phyloP scores from a whole-genome alignment of 2,329 filamentous ascomycete genomes.

The Hypoxylon sp. region DNA sequence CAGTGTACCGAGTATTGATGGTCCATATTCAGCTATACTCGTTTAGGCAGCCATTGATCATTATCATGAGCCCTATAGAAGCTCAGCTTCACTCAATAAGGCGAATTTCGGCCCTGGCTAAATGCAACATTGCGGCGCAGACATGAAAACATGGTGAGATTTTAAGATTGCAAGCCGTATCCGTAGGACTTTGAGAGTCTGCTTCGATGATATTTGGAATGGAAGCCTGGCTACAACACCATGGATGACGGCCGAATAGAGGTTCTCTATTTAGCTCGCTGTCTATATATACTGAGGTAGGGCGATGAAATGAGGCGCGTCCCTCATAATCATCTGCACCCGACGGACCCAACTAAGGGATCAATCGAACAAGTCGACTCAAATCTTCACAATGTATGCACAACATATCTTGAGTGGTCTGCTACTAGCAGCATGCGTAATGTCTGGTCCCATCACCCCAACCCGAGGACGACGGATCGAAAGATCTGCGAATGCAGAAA shows the following conservation, averaged over 20 bases:
- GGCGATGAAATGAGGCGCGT: background rate
- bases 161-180: slow-evolving; percentile 14
- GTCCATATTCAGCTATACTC: background rate
- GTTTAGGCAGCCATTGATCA: slow-evolving; percentile 9
- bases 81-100: background rate
- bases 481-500: background rate
- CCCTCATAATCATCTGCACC: too few relatives aligned
- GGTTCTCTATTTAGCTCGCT: background rate
- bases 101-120: background rate
- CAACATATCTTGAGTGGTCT: slow-evolving; percentile 23
- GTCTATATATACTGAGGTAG: background rate
- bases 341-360: background rate
- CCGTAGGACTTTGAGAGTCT: background rate
- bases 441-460: slow-evolving; percentile 9
- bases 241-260: background rate
- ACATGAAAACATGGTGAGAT: background rate
- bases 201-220: background rate
- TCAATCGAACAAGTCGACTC: background rate
- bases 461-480: background rate
- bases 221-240: slow-evolving; percentile 1
- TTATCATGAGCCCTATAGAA: background rate
- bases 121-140: slow-evolving; percentile 21
- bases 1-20: background rate
- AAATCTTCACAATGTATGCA: slow-evolving; percentile 18
- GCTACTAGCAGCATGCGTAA: slow-evolving; percentile 20